Evolutionary conservation across 2,329 filamentous ascomycete species (phyloP).

Genomic region (Botrytis tulipae): DNA sequence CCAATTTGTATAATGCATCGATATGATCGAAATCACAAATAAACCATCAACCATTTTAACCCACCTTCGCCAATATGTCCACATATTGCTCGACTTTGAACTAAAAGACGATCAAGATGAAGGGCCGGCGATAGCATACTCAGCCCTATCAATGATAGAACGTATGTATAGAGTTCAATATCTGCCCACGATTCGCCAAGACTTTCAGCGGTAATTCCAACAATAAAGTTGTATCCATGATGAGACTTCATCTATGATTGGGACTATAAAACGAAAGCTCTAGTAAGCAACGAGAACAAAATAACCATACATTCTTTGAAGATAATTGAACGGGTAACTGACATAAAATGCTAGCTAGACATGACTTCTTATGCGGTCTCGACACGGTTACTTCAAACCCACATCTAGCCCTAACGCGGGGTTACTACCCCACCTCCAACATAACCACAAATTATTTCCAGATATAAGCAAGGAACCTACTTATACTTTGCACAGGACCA

Average conservation of each 20-base stretch:
- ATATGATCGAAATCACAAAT: background rate
- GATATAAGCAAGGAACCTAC: background rate
- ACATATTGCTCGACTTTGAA: background rate
- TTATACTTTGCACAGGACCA: background rate
- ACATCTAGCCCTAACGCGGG: conserved; percentile 12
- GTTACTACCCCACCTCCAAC: conserved; percentile 12
- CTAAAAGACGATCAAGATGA: background rate
- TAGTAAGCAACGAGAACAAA: background rate
- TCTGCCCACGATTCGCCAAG: background rate
- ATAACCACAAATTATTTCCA: background rate
- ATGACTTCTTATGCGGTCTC: background rate
- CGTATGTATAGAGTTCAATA: background rate
- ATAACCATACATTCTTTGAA: background rate
- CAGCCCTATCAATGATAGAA: background rate
- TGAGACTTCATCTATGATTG: background rate
- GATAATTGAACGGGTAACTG: background rate
- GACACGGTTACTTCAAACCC: background rate
- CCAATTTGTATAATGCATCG: background rate
- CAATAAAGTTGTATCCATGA: background rate
- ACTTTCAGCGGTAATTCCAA: background rate
- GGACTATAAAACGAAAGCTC: background rate
- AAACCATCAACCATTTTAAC: background rate
- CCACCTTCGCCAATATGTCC: background rate
- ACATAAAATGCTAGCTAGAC: background rate
- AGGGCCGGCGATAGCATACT: background rate